Evolutionary conservation across 2,329 filamentous ascomycete genomes (phyloP), one percentile per base, ranked within the genome.

Genomic region (Xylaria sp.): DNA sequence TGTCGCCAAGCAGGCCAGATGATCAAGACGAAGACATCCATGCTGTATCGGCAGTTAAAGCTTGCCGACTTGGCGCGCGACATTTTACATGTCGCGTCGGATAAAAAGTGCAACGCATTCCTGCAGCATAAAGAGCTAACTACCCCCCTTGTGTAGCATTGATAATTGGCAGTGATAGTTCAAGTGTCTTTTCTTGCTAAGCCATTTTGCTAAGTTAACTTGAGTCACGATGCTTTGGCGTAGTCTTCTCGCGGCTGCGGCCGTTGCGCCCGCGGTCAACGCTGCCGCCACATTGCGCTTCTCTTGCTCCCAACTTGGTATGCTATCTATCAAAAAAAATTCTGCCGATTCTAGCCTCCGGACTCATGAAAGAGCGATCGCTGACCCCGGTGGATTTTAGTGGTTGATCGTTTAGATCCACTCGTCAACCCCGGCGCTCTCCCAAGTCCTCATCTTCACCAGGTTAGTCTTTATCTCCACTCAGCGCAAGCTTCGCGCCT

Each of bases 331-430:
- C 28, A 9, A 31, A 31, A 31, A 5, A 4, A 9, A 5, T 31
- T 31, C 9, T 4, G 4, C 9, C 28, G 4, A 5, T 31, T 9
- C 28, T 9, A 31, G 28, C 28, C 28, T 31, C 5, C 9, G 9
- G 28, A 5, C 28, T 5, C 28, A 4, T 31, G 9, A 9, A 31
- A 4, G 28, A 31, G 28, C 9, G 9, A 9, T 31, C 9, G 28
- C 28, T 31, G 28, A 31, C 28, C 9, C 9, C 9, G 9, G 28
- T 9, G 28, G 9, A 31, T 9, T 31, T 5, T 9, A 31, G 71
- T 73, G 9, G 71, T 73, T 28, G 71, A 73, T 28, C 71, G 71
- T 52, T 65, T 73, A 35, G 71, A 73, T 57, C 71, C 71, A 49
- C 68, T 73, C 12, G 71, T 73, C 50, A 73, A 72, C 51, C 69